Evolutionary conservation across 225 moss, liverwort and hornwort species (phyloP).

Genomic region (Physcomitrellopsis africana): DNA sequence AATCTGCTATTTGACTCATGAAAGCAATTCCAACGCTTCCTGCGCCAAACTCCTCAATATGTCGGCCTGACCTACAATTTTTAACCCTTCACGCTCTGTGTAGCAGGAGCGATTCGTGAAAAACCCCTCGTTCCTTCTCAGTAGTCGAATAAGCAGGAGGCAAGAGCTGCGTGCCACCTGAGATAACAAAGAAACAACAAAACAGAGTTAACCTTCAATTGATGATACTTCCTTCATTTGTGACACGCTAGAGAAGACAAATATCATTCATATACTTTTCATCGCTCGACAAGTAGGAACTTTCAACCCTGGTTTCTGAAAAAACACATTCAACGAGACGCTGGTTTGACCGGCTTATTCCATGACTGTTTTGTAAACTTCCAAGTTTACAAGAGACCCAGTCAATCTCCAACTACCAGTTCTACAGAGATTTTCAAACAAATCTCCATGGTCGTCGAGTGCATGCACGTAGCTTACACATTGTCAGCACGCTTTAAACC

Average conservation of each 20-base stretch:
- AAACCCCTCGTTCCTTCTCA: background rate
- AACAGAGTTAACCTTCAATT: slow-evolving; percentile 14
- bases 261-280: background rate
- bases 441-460: too few species aligned
- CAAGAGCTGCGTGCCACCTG: slow-evolving; percentile 21
- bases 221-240: background rate
- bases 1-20: slow-evolving; percentile 33
- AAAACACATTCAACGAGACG: background rate
- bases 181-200: background rate
- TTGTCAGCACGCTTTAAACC: too few species aligned
- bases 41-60: background rate
- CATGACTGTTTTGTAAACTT: background rate
- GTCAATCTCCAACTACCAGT: background rate
- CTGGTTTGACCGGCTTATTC: slow-evolving; percentile 1
- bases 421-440: background rate
- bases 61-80: background rate
- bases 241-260: background rate
- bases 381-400: background rate
- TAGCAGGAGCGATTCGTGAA: slow-evolving; percentile 34
- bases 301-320: background rate
- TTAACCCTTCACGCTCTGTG: slow-evolving; percentile 26
- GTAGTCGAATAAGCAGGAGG: background rate
- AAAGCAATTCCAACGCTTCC: background rate
- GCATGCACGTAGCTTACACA: too few species aligned
- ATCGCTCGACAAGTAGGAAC: background rate